Conservation (phyloP, 768 basidiomycete genomes). For the Fistulinella prunicolor region DNA sequence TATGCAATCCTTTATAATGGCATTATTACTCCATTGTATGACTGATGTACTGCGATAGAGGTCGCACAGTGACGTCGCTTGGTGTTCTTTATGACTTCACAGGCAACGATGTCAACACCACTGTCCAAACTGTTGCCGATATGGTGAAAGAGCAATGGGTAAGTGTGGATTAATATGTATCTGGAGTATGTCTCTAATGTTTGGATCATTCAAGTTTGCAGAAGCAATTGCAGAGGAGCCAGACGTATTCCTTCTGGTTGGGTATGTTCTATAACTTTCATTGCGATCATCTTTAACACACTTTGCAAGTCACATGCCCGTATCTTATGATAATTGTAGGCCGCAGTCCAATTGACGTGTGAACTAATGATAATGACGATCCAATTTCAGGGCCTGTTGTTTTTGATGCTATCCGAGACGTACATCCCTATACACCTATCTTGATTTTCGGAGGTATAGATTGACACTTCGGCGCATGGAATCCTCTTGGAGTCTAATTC, state of each 20-base stretch:
- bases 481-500: no score
- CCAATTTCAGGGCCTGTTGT: conserved; percentile 58
- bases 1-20: no score
- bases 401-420: conserved; percentile 66
- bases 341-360: conserved; percentile 9
- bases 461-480: not conserved
- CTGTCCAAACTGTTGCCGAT: conserved; percentile 65
- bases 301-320: conserved; percentile 75
- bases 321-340: conserved; percentile 67
- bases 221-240: conserved; percentile 79
- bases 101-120: conserved; percentile 66
- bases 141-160: conserved; percentile 85
- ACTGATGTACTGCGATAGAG: conserved; percentile 34
- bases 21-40: not conserved
- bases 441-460: conserved; percentile 70
- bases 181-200: not conserved
- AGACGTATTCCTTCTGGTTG: conserved; percentile 75
- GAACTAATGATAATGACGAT: not conserved
- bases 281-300: conserved; percentile 54
- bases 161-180: conserved; percentile 10
- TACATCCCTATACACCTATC: conserved; percentile 76
- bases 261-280: conserved; percentile 38
- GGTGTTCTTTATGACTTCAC: conserved; percentile 80
- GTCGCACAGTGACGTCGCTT: conserved; percentile 71
- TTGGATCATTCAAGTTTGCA: conserved; percentile 48